Conservation (phyloP, 768 basidiomycete species). For the Collybia mongolica region DNA sequence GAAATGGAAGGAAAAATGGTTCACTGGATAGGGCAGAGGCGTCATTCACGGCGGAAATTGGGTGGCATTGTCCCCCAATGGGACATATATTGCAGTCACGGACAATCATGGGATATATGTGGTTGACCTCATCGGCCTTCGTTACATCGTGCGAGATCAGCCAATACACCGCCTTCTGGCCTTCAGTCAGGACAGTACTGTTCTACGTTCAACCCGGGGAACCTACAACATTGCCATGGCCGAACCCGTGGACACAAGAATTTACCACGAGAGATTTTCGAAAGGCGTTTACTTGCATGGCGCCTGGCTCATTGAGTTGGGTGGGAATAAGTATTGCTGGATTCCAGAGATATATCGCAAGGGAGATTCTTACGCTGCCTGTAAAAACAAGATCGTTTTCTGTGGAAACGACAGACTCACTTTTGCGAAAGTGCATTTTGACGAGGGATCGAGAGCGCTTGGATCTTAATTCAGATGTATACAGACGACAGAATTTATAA, state of each 20-base stretch:
- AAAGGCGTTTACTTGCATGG: not conserved
- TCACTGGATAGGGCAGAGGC: not conserved
- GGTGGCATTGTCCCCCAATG: not conserved
- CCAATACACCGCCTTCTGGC: not conserved
- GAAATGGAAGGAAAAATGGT: constrained; percentile 1
- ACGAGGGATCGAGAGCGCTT: too few species aligned
- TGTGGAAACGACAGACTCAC: not conserved
- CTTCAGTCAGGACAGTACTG: not conserved
- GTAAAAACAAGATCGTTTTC: constrained; percentile 3
- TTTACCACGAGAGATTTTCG: not conserved
- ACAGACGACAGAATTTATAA: too few species aligned
- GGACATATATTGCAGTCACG: not conserved
- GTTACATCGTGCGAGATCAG: constrained; percentile 1
- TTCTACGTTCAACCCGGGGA: not conserved
- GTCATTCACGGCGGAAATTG: not conserved
- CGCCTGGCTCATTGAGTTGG: constrained; percentile 1
- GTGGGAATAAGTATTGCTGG: not conserved
- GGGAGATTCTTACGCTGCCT: not conserved
- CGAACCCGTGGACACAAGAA: not conserved
- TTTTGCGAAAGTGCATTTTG: not conserved
- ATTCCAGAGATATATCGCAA: not conserved
- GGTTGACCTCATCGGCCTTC: constrained; percentile 1
- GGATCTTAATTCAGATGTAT: too few species aligned
- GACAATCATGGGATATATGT: not conserved
- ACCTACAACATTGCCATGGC: not conserved